Evolutionary conservation across 2,329 filamentous ascomycete genomes (phyloP), one percentile per base, ranked within the genome.

Genomic region (Chaetomiaceae sp.): DNA sequence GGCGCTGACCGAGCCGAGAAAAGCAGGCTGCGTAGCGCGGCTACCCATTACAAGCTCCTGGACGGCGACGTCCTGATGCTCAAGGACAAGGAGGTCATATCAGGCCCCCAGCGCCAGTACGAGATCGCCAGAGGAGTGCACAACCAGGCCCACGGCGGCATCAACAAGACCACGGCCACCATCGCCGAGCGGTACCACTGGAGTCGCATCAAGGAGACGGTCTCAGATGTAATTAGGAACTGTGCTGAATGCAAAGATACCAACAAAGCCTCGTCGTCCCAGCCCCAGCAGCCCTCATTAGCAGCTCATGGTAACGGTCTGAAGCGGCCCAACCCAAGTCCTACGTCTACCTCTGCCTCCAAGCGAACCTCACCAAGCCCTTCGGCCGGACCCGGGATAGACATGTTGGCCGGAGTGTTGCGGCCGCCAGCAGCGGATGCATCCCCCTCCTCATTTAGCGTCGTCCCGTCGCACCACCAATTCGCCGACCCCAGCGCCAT

Each of bases 121-220:
- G 89, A 94, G 55, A 94, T 97, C 62, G 89, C 91, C 11, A 79
- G 87, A 41, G 76, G 79, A 53, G 79, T 91, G 33, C 94, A 99
- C 70, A 76, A 83, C 53, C 70, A 74, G 51, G 79, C 85, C 37
- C 94, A 99, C 66, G 90, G 87, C 6, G 94, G 94, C 47, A 97
- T 97, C 76, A 99, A 99, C 76, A 96, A 96, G 75, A 97, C 92
- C 0, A 97, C 92, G 1, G 91, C 92, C 18, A 87, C 85, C 18
- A 96, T 99, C 64, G 90, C 92, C 10, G 89, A 96, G 67, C 87
- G 86, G 65, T 96, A 92, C 67, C 94, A 97, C 72, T 99, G 94
- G 94, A 91, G 95, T 43, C 83, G 92, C 56, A 97, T 97, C 74
- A 99, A 97, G 69, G 91, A 96, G 71, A 97, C 92, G 1, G 94